Evolutionary conservation across 176 grass and related monocot genomes (phyloP).

Genomic region (Chloris gayana): DNA sequence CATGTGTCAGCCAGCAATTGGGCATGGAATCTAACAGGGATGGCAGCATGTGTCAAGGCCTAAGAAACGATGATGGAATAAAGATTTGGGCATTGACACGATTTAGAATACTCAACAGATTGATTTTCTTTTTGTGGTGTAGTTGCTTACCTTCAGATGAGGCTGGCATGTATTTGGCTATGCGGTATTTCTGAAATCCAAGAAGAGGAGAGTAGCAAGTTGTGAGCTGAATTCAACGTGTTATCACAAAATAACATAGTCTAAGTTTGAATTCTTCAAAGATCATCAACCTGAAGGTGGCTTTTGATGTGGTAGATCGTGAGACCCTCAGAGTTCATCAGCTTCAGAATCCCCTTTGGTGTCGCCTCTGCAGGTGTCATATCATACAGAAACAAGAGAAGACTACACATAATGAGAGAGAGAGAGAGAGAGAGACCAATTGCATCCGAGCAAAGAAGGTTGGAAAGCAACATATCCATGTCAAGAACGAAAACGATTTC

Average conservation of each 20-base stretch:
- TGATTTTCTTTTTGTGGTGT: background rate
- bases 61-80: background rate
- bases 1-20: conserved; percentile 27
- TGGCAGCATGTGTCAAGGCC: conserved; percentile 9
- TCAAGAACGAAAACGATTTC: background rate
- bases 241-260: background rate
- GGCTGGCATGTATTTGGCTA: conserved; percentile 74
- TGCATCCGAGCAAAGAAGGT: background rate
- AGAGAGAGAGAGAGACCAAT: background rate
- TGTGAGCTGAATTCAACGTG: background rate
- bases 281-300: conserved; percentile 72
- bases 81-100: conserved; percentile 14
- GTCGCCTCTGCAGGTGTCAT: conserved; percentile 63
- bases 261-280: background rate
- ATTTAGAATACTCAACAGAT: background rate
- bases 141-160: conserved; percentile 67
- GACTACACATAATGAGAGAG: conserved; percentile 20
- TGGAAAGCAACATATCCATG: background rate
- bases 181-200: conserved; percentile 71
- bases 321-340: conserved; percentile 82
- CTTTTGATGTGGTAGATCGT: conserved; percentile 98
- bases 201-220: background rate
- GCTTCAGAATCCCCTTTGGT: conserved; percentile 82
- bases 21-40: background rate
- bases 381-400: background rate